Evolutionary conservation across 2,329 filamentous ascomycete genomes (phyloP), one percentile per base, ranked within the genome.

Genomic region (Stagonosporopsis tanaceti): DNA sequence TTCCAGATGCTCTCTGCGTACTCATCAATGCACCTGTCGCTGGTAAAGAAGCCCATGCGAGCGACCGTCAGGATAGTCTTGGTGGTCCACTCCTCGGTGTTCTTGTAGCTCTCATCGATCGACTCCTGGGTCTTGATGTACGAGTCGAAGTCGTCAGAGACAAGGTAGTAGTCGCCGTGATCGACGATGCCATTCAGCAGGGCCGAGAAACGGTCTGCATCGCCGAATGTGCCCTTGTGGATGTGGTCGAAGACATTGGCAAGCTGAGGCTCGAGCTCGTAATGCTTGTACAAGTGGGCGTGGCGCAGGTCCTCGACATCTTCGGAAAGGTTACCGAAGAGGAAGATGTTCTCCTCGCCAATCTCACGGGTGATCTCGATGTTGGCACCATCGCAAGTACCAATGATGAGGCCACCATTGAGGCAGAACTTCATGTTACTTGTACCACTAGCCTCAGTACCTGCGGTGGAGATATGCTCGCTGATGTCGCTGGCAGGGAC

Each of bases 391-490:
- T 99, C 95, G 75, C 94, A 97, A 20, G 95, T 99, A 68, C 95
- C 95, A 68, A 99, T 99, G 72, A 99, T 96, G 60, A 99, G 83
- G 63, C 95, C 95, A 63, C 95, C 95, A 71, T 98, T 99, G 71
- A 99, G 84, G 14, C 97, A 95, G 77, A 99, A 99, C 79, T 99
- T 99, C 95, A 99, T 99, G 86, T 99, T 99, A 72, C 92, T 96
- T 12, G 93, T 97, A 62, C 94, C 94, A 63, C 83, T 87, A 25
- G 86, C 87, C 69, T 99, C 95, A 1, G 95, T 99, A 47, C 95
- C 95, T 35, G 95, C 95, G 24, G 95, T 99, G 2, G 95, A 98
- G 72, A 99, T 99, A 77, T 99, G 95, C 81, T 99, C 95, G 78
- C 93, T 97, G 71, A 99, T 89, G 70, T 99, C 95, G 20, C 92